These are phyloP conservation scores for Mycena kentingensis DNA, from an alignment of 768 basidiomycete species.

Conservation along the genomic window DNA sequence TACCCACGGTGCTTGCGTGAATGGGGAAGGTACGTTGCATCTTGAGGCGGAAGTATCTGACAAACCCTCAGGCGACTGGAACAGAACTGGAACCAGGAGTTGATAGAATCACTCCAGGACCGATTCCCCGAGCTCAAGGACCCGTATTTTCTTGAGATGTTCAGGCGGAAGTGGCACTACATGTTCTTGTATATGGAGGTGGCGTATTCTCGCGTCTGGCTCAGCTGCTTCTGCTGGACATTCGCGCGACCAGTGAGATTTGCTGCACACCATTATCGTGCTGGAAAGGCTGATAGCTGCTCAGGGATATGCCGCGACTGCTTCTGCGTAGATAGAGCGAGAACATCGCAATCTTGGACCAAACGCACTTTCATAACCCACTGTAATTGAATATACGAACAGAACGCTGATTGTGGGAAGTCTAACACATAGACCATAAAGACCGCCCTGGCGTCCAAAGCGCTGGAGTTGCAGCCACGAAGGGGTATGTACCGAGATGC, in stretches of 20 bases:
- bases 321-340: too few relatives aligned
- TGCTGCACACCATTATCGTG: too few relatives aligned
- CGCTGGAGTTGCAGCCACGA: too few relatives aligned
- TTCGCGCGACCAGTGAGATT: constrained; percentile 8
- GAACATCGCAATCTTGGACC: too few relatives aligned
- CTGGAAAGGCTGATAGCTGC: too few relatives aligned
- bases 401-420: too few relatives aligned
- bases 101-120: constrained; percentile 17
- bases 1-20: constrained; percentile 67
- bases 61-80: constrained; percentile 27
- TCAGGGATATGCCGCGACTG: too few relatives aligned
- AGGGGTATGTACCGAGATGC: too few relatives aligned
- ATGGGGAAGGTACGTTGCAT: constrained; percentile 54
- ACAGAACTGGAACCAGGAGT: constrained; percentile 23
- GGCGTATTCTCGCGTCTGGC: constrained; percentile 9
- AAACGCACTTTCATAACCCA: too few relatives aligned
- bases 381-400: too few relatives aligned
- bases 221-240: constrained; percentile 11
- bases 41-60: constrained; percentile 24
- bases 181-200: constrained; percentile 17
- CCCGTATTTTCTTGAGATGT: constrained; percentile 23
- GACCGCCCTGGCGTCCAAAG: too few relatives aligned
- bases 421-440: too few relatives aligned
- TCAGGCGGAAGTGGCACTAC: constrained; percentile 12
- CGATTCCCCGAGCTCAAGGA: constrained; percentile 27